Base-by-base conservation (phyloP, 1,284 basidiomycete species). In the Salmacisia buchloeana region DNA sequence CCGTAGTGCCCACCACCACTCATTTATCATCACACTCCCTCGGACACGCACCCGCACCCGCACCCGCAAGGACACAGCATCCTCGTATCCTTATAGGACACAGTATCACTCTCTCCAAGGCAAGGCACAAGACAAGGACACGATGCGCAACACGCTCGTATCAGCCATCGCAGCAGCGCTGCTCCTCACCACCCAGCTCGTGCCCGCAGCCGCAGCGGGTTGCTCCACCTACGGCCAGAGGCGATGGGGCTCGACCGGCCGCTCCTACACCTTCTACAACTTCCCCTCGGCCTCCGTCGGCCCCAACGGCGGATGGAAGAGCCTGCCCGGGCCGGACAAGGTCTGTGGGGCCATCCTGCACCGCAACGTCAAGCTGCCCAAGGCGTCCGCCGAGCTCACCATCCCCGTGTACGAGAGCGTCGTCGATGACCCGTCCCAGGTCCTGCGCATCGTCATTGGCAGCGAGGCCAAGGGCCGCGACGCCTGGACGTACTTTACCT, bases 191-290 rank as follows among this genome's bases (percentile, higher is more conserved):
- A n/a, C n/a, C n/a, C n/a, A n/a, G n/a, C n/a, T n/a, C n/a, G n/a
- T 31, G 23, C n/a, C 29, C 46, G 29, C 23, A 21, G 46, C 46
- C 9, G 5, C 46, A 21, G 25, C 46, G 15, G n/a, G 12, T 18
- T 52, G 46, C 29, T 7, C 18, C n/a, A 52, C 46, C 29, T 1
- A 25, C 23, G 46, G 46, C 29, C 15, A 15, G 29, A 52, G 29
- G 25, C 46, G 18, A 12, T 27, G 23, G 25, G 46, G 46, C 7
- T 15, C 46, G 6, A 18, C 46, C 9, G 46, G 46, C 15, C 63
- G 60, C 67, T 75, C 69, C 2, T 39, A 56, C 36, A 45, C 29
- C 5, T 21, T 12, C 45, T 41, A 34, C 36, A 31, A n/a, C 45
- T 13, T 21, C 39, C 27, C 43, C 15, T 18, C 38, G 2, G 38